Percentiles rank a stretch among this genome's conserved stretches.
Conservation (phyloP, 139 green algal species). For the Monoraphidium neglectum region DNA sequence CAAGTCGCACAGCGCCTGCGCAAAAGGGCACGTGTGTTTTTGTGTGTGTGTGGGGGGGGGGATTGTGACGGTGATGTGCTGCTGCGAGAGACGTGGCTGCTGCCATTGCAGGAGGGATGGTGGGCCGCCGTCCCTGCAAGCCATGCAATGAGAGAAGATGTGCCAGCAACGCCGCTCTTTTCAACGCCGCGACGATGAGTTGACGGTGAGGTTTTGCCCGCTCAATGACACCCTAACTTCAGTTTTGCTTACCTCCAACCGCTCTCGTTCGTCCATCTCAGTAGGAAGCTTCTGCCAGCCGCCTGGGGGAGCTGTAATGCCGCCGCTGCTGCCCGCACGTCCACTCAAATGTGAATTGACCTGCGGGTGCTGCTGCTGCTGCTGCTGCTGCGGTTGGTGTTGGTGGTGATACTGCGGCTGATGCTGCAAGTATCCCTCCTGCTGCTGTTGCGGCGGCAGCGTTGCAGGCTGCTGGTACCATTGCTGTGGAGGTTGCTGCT, state of each 20-base stretch:
- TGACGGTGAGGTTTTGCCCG: too few relatives aligned
- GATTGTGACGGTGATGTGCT: too few relatives aligned
- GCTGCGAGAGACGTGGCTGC: too few relatives aligned
- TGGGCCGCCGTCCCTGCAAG: too few relatives aligned
- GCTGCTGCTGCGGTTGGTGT: background rate
- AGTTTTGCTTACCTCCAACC: background rate
- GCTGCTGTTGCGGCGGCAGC: background rate
- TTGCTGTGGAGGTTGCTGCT: background rate
- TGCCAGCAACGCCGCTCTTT: too few relatives aligned
- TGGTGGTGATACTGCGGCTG: background rate
- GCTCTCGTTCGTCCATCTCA: background rate
- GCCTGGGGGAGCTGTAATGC: too few relatives aligned
- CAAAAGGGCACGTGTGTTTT: background rate
- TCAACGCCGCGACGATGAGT: too few relatives aligned
- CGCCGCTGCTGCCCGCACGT: too few relatives aligned
- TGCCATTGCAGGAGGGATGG: too few relatives aligned
- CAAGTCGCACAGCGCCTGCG: background rate
- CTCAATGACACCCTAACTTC: background rate
- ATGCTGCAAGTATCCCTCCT: background rate
- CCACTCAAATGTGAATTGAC: too few relatives aligned
- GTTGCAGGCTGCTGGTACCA: background rate
- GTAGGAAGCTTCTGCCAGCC: background rate
- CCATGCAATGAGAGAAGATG: too few relatives aligned
- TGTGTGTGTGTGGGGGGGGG: background rate
- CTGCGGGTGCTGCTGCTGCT: background rate